A percentile compares a stretch with the other conserved stretches of the same genome.
Conservation (phyloP, 331 rosid genomes). For the Quercus lobata region DNA sequence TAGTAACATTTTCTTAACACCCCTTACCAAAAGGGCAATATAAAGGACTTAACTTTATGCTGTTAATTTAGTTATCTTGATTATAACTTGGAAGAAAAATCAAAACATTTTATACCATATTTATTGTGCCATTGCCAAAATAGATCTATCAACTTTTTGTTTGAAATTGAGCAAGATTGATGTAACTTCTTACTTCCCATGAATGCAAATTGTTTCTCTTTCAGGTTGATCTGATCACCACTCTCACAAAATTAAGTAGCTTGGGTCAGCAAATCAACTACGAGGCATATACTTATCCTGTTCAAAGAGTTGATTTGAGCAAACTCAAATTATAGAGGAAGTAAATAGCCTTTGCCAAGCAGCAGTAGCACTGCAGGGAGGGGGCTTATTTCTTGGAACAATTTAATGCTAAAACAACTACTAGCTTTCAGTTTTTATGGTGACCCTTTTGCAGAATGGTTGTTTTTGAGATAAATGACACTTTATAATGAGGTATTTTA, state of each 20-base stretch:
- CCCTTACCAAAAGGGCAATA: not conserved
- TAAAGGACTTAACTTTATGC: not conserved
- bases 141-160: not conserved
- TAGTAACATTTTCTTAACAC: not conserved
- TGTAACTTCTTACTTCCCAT: not conserved
- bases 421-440: not conserved
- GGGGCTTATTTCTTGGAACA: not conserved
- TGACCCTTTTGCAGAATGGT: not conserved
- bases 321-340: constrained; percentile 68
- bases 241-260: constrained; percentile 71
- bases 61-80: not conserved
- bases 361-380: not conserved
- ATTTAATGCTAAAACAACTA: not conserved
- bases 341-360: not conserved
- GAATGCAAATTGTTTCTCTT: not conserved
- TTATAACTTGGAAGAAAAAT: not conserved
- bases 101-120: not conserved
- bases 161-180: not conserved
- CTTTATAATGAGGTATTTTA: not conserved
- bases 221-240: constrained; percentile 91
- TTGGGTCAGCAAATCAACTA: constrained; percentile 84
- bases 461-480: not conserved
- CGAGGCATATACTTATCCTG: constrained; percentile 82
- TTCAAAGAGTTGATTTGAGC: constrained; percentile 52
- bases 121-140: not conserved